Percentiles rank a stretch among this genome's conserved stretches.
Evolutionary conservation across 208 protist genomes (phyloP).

Genomic region (Lotmaria passim): DNA sequence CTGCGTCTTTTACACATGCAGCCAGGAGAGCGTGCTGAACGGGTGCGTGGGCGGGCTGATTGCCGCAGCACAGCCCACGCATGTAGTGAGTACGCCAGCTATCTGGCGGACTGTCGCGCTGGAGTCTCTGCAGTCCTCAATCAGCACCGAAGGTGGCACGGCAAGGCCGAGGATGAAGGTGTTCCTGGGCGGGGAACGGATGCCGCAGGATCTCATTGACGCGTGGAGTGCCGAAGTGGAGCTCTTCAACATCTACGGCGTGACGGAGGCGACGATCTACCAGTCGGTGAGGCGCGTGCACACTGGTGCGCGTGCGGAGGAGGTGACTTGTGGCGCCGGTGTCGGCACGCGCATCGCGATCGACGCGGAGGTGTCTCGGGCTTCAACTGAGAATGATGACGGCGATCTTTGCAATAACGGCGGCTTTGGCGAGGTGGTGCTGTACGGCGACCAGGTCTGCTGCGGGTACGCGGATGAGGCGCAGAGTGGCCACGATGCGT

Average conservation of each 20-base stretch:
- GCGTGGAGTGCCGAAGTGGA: slow-evolving; percentile 42
- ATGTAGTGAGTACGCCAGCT: slow-evolving; percentile 57
- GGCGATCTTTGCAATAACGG: background rate
- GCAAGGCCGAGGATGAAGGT: slow-evolving; percentile 35
- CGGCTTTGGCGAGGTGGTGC: slow-evolving; percentile 42
- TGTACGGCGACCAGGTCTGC: slow-evolving; percentile 59
- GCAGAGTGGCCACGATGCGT: too few relatives aligned
- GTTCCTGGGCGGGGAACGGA: slow-evolving; percentile 57
- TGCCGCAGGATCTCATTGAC: slow-evolving; percentile 42
- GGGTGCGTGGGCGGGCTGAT: slow-evolving; percentile 29
- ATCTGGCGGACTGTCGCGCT: slow-evolving; percentile 37
- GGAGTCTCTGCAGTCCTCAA: background rate
- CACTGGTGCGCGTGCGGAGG: slow-evolving; percentile 15
- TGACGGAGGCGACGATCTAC: slow-evolving; percentile 75
- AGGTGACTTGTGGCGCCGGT: slow-evolving; percentile 43
- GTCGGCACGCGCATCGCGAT: slow-evolving; percentile 31
- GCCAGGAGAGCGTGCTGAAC: slow-evolving; percentile 28
- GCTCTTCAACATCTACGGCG: slow-evolving; percentile 71
- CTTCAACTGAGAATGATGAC: background rate
- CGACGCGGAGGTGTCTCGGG: background rate
- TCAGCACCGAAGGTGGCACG: background rate
- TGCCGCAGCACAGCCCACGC: slow-evolving; percentile 34
- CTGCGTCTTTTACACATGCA: slow-evolving; percentile 32
- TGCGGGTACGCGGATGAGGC: slow-evolving; percentile 44
- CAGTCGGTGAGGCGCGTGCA: slow-evolving; percentile 43